Evolutionary conservation across 768 basidiomycete genomes (phyloP).

Genomic region (Pisolithus albus): DNA sequence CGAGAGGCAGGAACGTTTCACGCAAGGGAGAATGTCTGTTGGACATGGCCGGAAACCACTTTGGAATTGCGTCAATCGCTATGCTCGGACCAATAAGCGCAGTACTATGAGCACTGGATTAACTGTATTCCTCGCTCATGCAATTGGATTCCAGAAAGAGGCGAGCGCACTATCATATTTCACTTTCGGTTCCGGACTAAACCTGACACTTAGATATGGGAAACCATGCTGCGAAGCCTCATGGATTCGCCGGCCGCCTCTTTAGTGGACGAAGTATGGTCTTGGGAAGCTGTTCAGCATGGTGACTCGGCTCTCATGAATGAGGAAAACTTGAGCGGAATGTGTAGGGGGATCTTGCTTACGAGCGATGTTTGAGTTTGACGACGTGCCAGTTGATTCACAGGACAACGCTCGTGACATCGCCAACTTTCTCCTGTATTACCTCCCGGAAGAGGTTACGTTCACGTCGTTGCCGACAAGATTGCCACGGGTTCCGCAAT

Average conservation of each 20-base stretch:
- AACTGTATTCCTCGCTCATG: constrained; percentile 75
- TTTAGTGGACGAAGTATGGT: constrained; percentile 68
- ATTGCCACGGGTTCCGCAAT: constrained; percentile 40
- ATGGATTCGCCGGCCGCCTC: constrained; percentile 34
- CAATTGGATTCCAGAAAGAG: constrained; percentile 87
- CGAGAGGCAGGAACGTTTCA: constrained; percentile 9
- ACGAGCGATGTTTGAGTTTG: not conserved
- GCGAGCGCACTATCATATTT: constrained; percentile 28
- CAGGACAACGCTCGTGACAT: constrained; percentile 71
- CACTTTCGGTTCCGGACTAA: not conserved
- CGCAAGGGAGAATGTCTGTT: constrained; percentile 10
- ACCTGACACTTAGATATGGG: constrained; percentile 59
- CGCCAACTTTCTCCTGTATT: constrained; percentile 63
- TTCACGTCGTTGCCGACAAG: constrained; percentile 41
- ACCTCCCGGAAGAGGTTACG: constrained; percentile 44
- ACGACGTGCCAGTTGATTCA: constrained; percentile 57
- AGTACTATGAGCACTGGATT: constrained; percentile 29
- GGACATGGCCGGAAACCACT: constrained; percentile 31
- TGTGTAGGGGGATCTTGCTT: constrained; percentile 41
- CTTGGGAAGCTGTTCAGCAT: constrained; percentile 78
- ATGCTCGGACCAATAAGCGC: constrained; percentile 33
- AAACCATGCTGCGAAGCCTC: constrained; percentile 53
- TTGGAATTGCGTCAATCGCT: constrained; percentile 73
- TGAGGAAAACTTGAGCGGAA: constrained; percentile 40
- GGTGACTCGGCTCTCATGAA: constrained; percentile 82